phyloP scores from a whole-genome alignment of 768 basidiomycete species.

The Omphalotus guepiniiformis region DNA sequence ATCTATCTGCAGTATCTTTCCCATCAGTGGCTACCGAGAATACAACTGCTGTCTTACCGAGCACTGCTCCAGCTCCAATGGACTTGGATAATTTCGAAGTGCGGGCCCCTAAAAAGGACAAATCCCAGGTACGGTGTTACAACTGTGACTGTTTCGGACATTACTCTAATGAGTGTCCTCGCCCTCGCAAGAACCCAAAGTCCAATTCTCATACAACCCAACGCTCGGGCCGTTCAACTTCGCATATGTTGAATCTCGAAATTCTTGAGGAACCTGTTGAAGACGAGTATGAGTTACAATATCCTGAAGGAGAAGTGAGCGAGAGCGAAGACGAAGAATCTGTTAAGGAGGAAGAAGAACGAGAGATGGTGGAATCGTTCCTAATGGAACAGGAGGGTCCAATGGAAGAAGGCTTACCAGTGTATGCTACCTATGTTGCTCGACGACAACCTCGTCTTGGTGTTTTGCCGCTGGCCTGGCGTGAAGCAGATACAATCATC shows the following conservation, averaged over 20 bases:
- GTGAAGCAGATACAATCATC: conserved; percentile 5
- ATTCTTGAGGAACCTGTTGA: neutral
- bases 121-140: conserved; percentile 8
- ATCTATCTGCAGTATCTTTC: neutral
- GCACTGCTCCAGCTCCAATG: conserved; percentile 3
- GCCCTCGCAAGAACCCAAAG: neutral
- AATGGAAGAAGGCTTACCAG: conserved; percentile 5
- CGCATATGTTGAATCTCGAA: neutral
- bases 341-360: no score
- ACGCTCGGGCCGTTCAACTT: neutral
- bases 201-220: neutral
- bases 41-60: neutral
- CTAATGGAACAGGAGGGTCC: neutral
- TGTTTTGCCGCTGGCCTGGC: no score
- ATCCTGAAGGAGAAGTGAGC: no score
- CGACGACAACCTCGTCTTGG: neutral
- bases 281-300: neutral
- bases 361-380: no score
- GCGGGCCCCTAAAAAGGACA: neutral
- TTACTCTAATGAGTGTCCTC: conserved; percentile 9
- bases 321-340: no score
- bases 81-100: conserved; percentile 5
- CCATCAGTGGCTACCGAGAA: neutral
- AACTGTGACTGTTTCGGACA: conserved; percentile 12
- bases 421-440: conserved; percentile 4